Base-by-base conservation (phyloP, 768 basidiomycete species). In the Crassisporium funariophilum region DNA sequence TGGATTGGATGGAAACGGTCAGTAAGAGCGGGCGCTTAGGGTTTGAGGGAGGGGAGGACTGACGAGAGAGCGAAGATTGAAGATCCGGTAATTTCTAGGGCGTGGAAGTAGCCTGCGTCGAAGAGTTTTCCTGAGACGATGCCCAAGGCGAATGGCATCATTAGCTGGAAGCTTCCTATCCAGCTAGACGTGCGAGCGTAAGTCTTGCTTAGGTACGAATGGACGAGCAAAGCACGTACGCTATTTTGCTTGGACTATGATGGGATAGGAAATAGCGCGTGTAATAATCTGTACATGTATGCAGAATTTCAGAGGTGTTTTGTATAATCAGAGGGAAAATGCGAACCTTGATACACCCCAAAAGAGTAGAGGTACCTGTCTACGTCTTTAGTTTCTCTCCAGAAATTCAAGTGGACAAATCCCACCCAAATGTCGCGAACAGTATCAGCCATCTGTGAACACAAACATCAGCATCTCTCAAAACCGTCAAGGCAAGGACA, bases 141-240 rank as follows among this genome's bases (percentile, higher is more conserved):
- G 2, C 73, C 73, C 1, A 68, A 54, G 1, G 65, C 61, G 44
- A 75, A 71, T 6, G 71, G 60, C 22, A 78, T 55, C 41, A 73
- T 73, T 6, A 76, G 61, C 49, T 75, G 73, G 12, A 75, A 64
- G 40, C 73, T 73, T n/a, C 77, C 77, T 21, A 79, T 72, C 76
- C 77, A 78, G 20, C 73, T 75, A 23, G 41, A 41, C 43, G 2
- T 52, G 53, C 3, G 52, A 20, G 17, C 23, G 13, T 36, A 47
- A 17, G 24, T 39, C 10, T 17, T 48, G 20, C 11, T 41, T 4
- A 41, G 47, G 17, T n/a, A 37, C 21, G 13, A 36, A 17, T 24
- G 43, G 35, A 34, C 41, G 17, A 41, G 12, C 17, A 9, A n/a
- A 50, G 25, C 31, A 52, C 59, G 31, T 59, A 72, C 67, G 71